Percentiles rank a stretch among this genome's conserved stretches.
These are phyloP conservation scores for Aegilops tauschii DNA, from an alignment of 176 grass and related monocot genomes.

Conservation along the genomic window DNA sequence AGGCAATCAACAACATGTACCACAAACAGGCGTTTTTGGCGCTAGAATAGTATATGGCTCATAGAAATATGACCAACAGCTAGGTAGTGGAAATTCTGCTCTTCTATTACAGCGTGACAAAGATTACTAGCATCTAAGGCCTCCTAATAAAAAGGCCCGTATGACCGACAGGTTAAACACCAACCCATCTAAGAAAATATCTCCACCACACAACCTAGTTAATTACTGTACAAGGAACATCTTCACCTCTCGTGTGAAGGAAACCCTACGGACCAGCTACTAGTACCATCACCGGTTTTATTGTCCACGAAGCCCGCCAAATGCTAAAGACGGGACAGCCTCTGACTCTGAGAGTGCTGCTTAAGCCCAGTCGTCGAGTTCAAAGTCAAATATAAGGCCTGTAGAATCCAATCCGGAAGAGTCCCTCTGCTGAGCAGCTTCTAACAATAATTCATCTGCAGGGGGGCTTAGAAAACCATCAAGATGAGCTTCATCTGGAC, in stretches of 20 bases:
- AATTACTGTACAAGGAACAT: slow-evolving; percentile 39
- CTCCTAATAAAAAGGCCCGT: neutral
- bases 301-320: slow-evolving; percentile 20
- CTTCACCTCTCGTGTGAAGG: slow-evolving; percentile 8
- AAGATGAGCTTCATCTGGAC: slow-evolving; percentile 20
- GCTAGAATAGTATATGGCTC: neutral
- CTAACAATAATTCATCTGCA: slow-evolving; percentile 14
- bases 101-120: neutral
- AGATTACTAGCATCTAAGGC: slow-evolving; percentile 1
- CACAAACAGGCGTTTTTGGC: slow-evolving; percentile 14
- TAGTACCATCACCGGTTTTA: slow-evolving; percentile 10
- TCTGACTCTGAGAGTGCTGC: neutral
- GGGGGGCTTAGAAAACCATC: neutral
- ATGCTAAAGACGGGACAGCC: neutral
- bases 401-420: slow-evolving; percentile 20
- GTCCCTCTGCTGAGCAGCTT: slow-evolving; percentile 19
- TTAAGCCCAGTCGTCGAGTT: slow-evolving; percentile 12
- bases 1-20: neutral
- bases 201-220: slow-evolving; percentile 12
- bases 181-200: neutral
- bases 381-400: slow-evolving; percentile 39
- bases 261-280: slow-evolving; percentile 25
- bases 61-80: neutral
- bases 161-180: neutral
- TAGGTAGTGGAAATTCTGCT: neutral